A percentile compares a stretch with the other conserved stretches of the same genome.
Evolutionary conservation across 176 grass and related monocot species (phyloP).

Genomic region (Calamus simplicifolius): DNA sequence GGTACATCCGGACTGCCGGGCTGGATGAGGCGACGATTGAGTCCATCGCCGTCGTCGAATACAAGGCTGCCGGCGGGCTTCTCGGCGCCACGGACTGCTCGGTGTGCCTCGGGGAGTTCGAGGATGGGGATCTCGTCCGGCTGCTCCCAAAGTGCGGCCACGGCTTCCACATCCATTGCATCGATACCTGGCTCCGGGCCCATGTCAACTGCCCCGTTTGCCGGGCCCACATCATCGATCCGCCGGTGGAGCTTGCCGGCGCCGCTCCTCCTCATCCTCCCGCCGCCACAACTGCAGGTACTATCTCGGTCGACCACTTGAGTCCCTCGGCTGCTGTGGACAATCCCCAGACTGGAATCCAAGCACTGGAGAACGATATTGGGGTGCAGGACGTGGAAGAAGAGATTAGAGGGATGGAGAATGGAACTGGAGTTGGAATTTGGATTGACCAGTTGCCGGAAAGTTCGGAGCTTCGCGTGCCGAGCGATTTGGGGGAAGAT

Average conservation of each 20-base stretch:
- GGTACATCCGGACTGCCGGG: constrained; percentile 81
- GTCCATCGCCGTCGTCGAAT: constrained; percentile 57
- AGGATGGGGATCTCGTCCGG: constrained; percentile 74
- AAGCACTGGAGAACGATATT: constrained; percentile 8
- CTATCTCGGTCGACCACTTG: neutral
- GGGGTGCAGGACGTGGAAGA: neutral
- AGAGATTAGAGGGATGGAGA: neutral
- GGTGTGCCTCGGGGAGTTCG: constrained; percentile 74
- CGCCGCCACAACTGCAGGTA: neutral
- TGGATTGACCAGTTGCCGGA: constrained; percentile 6
- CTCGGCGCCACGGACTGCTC: constrained; percentile 44
- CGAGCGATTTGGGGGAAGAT: neutral
- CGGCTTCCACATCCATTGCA: constrained; percentile 75
- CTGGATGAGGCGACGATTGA: constrained; percentile 71
- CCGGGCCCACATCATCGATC: constrained; percentile 44
- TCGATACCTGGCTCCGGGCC: constrained; percentile 77
- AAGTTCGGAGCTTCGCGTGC: neutral
- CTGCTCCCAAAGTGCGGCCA: constrained; percentile 80
- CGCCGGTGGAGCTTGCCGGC: neutral
- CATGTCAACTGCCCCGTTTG: constrained; percentile 88
- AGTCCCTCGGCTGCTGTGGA: neutral
- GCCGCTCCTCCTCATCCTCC: neutral
- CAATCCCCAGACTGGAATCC: constrained; percentile 1
- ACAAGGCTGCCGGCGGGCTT: constrained; percentile 16
- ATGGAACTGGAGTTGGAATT: neutral